Percentiles rank a stretch among this genome's conserved stretches.
Evolutionary conservation across 257 asterid genomes (phyloP).

Genomic region (Haberlea rhodopensis): DNA sequence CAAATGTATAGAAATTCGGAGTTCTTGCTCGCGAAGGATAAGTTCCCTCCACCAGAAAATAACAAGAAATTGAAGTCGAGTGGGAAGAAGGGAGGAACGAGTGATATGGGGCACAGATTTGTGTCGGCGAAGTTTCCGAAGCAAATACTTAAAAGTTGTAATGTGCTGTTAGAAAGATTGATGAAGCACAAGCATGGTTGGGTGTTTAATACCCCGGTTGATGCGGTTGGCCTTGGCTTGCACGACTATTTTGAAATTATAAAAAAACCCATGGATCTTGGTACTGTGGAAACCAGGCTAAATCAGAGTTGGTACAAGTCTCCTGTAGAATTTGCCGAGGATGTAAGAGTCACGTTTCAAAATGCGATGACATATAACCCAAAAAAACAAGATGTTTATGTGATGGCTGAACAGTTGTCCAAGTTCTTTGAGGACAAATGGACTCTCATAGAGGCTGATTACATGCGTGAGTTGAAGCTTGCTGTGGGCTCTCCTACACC

Average conservation of each 20-base stretch:
- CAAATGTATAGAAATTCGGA: constrained; percentile 62
- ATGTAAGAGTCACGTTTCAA: constrained; percentile 71
- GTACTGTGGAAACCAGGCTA: constrained; percentile 66
- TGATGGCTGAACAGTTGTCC: constrained; percentile 76
- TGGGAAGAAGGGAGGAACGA: constrained; percentile 51
- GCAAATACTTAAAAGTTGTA: constrained; percentile 58
- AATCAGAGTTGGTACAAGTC: constrained; percentile 57
- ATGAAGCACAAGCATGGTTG: constrained; percentile 93
- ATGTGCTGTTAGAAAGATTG: constrained; percentile 58
- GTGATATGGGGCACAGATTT: constrained; percentile 34
- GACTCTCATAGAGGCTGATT: constrained; percentile 58
- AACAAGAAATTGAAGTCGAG: constrained; percentile 59
- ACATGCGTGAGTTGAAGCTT: constrained; percentile 41
- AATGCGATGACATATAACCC: constrained; percentile 88
- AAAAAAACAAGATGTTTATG: constrained; percentile 75
- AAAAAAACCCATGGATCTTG: constrained; percentile 76
- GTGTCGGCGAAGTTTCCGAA: constrained; percentile 43
- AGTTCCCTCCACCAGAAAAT: constrained; percentile 60
- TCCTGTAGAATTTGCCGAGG: constrained; percentile 77
- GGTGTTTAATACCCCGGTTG: constrained; percentile 87
- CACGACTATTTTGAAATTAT: constrained; percentile 77
- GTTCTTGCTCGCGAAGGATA: constrained; percentile 74
- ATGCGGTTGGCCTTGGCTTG: constrained; percentile 66
- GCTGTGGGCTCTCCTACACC: constrained; percentile 46
- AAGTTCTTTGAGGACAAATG: constrained; percentile 68